These are phyloP conservation scores for Mycosphaerella arachidis DNA, from an alignment of 2,329 filamentous ascomycete species.

Conservation along the genomic window DNA sequence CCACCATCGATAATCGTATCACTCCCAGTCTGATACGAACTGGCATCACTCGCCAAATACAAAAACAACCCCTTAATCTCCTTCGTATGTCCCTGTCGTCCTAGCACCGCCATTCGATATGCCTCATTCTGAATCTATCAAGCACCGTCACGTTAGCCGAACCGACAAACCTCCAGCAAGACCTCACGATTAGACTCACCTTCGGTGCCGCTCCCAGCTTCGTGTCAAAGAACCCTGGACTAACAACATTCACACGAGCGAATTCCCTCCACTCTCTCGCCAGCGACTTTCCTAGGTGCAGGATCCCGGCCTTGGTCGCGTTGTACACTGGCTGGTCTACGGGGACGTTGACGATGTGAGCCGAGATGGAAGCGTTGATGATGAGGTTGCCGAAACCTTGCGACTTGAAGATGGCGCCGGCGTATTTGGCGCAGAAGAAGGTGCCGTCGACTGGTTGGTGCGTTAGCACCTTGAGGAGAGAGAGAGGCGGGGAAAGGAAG, in stretches of 20 bases:
- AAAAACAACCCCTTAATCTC: constrained; percentile 35
- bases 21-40: constrained; percentile 31
- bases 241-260: constrained; percentile 54
- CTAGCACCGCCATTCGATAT: constrained; percentile 48
- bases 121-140: constrained; percentile 41
- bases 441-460: constrained; percentile 33
- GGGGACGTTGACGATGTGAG: constrained; percentile 35
- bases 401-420: constrained; percentile 39
- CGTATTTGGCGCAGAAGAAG: constrained; percentile 41
- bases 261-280: constrained; percentile 55
- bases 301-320: constrained; percentile 52
- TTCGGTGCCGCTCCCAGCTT: constrained; percentile 48
- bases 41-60: constrained; percentile 33
- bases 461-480: neutral
- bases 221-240: constrained; percentile 53
- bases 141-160: too few species aligned
- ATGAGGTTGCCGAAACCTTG: constrained; percentile 49
- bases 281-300: constrained; percentile 53
- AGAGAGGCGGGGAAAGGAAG: neutral
- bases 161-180: too few species aligned
- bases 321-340: constrained; percentile 58
- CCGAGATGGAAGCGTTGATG: constrained; percentile 38
- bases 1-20: constrained; percentile 34
- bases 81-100: constrained; percentile 34
- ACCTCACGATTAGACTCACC: constrained; percentile 14